Evolutionary conservation across 768 basidiomycete species (phyloP), one percentile per base, ranked within the genome.

Genomic region (Vararia minispora): DNA sequence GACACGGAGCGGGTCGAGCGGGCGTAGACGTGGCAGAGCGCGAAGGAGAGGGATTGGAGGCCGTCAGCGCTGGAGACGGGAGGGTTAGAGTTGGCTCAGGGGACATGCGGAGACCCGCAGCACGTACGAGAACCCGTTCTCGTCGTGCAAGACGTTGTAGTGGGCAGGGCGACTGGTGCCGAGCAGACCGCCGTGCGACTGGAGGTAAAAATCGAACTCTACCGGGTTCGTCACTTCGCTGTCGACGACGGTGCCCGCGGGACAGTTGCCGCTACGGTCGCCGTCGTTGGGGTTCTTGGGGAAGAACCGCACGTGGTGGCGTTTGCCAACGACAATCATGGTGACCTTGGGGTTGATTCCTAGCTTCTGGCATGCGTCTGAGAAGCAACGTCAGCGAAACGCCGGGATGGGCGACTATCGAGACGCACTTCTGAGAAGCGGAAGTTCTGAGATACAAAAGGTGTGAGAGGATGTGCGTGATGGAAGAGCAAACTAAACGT

Each of bases 1-100:
- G 84, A 86, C 1, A 86, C 84, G 0, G 82, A 81, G 17, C 84
- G 75, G 3, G 83, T 86, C 8, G 82, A 74, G 3, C 84, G 71
- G 1, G 84, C 81, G 46, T 85, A 89, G 0, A 85, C 76, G 33
- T 90, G 83, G 50, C 83, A 85, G 0, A 90, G 62, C 0, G 83
- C 77, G 37, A 81, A 88, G 0, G 84, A 76, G 3, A 78, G 54
- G 0, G 70, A 66, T 47, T 89, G 87, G 28, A 89, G 57, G 12
- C 72, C 69, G 50, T 84, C 78, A 12, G 78, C 65, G 20, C 76
- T 81, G 41, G 8, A 37, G 12, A 17, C 37, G 7, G 29, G 28
- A 21, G 29, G 2, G 28, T 56, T 27, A 42, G 49, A 24, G 8
- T 27, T 35, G 24, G 14, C 25, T 16, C 11, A 16, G 11, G 17